These are phyloP conservation scores for Penicillium sp. DNA, from an alignment of 2,329 filamentous ascomycete genomes.

Conservation along the genomic window DNA sequence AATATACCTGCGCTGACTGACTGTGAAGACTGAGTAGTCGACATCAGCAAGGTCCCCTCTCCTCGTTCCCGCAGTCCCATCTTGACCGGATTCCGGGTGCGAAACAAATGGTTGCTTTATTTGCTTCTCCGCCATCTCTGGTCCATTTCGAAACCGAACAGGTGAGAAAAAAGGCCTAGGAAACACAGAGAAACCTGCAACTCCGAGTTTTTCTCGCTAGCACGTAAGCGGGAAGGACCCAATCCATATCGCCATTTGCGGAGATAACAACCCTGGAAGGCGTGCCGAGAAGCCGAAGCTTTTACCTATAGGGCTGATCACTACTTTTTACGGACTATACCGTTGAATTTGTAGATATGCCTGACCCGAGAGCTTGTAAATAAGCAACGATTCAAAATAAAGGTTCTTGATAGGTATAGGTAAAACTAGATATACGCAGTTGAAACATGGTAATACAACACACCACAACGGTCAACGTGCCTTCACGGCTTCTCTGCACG, in stretches of 20 bases:
- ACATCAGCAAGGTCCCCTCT: constrained; percentile 13
- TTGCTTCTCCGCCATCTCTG: constrained; percentile 5
- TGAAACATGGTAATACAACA: neutral
- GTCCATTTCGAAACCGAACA: neutral
- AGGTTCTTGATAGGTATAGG: too few species aligned
- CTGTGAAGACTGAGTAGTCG: constrained; percentile 33
- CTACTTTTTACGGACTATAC: neutral
- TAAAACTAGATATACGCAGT: neutral
- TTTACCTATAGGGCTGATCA: neutral
- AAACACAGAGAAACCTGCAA: neutral
- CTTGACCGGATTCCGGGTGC: constrained; percentile 6
- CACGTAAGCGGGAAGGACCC: constrained; percentile 1
- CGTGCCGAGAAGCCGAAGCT: constrained; percentile 21
- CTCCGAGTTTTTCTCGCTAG: neutral
- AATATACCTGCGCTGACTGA: constrained; percentile 26
- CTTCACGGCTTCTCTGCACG: constrained; percentile 41
- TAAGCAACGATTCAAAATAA: neutral
- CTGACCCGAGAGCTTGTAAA: neutral
- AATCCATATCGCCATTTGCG: constrained; percentile 6
- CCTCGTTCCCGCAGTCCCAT: constrained; percentile 7
- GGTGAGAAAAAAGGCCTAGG: too few species aligned
- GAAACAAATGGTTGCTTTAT: neutral
- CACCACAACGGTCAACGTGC: neutral
- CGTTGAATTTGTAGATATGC: neutral
- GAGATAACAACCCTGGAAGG: constrained; percentile 2